Evolutionary conservation across 495 filamentous ascomycete genomes (phyloP), one percentile per base, ranked within the genome.

Genomic region (Rhypophila decipiens): DNA sequence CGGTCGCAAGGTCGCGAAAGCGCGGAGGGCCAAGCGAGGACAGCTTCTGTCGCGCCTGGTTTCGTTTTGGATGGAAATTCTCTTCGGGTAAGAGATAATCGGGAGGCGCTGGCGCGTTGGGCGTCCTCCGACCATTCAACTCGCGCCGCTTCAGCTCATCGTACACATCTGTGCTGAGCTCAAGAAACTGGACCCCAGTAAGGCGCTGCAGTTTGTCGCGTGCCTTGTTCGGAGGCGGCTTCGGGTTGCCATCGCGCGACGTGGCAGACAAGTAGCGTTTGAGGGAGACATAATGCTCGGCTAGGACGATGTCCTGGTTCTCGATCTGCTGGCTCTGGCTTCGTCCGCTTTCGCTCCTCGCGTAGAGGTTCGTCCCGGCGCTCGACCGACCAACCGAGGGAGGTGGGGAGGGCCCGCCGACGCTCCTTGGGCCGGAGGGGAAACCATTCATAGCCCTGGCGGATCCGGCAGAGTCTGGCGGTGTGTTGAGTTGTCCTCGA

Each of bases 131-230:
- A 22, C 61, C 62, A 3, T 66, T 67, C 27, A 80, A 73, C 63
- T 96, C 88, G 48, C 93, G 81, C 29, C 93, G 86, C 51, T 93
- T 77, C 36, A 96, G 72, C 66, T 98, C 93, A 65, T 98, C 93
- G 66, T 89, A 97, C 24, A 98, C 93, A 64, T 98, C 93, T 18
- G 91, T 97, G 60, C 88, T 95, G 18, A 98, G 74, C 69, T 98
- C 93, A 61, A 95, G 87, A 62, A 98, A 98, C 61, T 98, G 93
- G 20, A 90, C 88, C 9, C 84, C 72, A 1, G 89, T 94, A 29
- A 98, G 71, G 39, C 91, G 79, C 41, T 96, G 76, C 37, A 97
- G 73, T 70, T 98, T 98, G 66, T 96, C 93, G 42, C 88, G 79
- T 34, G 93, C 93, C 63, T 86, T 85, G 66, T 91, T 95, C 21